Evolutionary conservation across 2,329 filamentous ascomycete genomes (phyloP), one percentile per base, ranked within the genome.

Genomic region (Aspergillaceae sp.): DNA sequence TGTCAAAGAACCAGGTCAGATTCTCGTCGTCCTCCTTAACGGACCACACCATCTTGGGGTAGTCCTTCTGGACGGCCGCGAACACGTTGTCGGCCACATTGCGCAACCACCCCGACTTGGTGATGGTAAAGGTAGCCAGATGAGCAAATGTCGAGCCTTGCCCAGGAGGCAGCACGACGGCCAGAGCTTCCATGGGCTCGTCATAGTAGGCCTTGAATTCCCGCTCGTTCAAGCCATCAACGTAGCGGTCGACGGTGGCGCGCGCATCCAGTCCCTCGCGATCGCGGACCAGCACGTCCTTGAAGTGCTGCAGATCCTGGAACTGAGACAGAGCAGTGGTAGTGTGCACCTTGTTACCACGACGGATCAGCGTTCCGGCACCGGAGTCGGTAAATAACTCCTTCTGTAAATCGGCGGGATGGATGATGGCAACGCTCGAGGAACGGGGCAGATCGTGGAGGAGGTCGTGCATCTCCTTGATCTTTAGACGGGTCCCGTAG

Each of bases 21-120:
- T 97, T 96, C 77, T 97, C 91, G 59, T 97, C 90, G 56, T 94
- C 86, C 61, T 90, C 85, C 72, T 87, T 91, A 50, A 96, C 91
- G n/a, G 89, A 94, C 91, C 90, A 98, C 53, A 88, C 86, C 54
- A 97, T 77, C 71, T 85, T 88, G 46, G 89, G 83, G 67, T 90
- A 86, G 62, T 96, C 91, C 69, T 94, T 94, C 76, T 91, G 94
- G 66, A 97, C 86, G 51, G 86, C 85, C 53, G 85, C 81, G 67
- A 97, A 95, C 48, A 97, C 86, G 61, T 97, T 96, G 67, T 97
- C 92, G 29, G 90, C 87, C 32, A 96, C 83, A 62, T 96, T 96
- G 48, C 85, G 92, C 49, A 97, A 73, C 90, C 91, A 97, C 43
- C 89, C 91, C 32, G 88, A 80, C 71, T 95, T 95, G 55, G 89